Conservation (phyloP, 306 rosid genomes). For the Cucurbita ficifolia region DNA sequence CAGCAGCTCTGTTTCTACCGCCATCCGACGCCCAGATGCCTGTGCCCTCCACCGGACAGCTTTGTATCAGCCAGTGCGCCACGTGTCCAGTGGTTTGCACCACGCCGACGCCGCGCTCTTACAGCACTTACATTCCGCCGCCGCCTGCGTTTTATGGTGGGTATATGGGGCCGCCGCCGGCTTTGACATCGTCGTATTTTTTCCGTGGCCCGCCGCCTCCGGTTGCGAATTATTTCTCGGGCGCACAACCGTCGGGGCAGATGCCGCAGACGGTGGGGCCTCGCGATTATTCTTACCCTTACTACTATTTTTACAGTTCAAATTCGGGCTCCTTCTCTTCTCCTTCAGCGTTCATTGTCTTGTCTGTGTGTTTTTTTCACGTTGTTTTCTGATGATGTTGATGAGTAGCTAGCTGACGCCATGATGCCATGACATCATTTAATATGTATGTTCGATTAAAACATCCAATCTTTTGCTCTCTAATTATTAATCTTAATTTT, state of each 20-base stretch:
- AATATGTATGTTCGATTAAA: too few relatives aligned
- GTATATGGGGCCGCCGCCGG: slow-evolving; percentile 1
- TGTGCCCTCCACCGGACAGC: slow-evolving; percentile 17
- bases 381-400: not conserved
- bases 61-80: slow-evolving; percentile 58
- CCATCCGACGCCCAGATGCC: slow-evolving; percentile 23
- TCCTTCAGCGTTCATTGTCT: not conserved
- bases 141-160: not conserved
- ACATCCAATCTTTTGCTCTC: too few relatives aligned
- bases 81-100: slow-evolving; percentile 72
- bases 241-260: slow-evolving; percentile 29
- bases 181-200: slow-evolving; percentile 16
- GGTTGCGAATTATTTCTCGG: slow-evolving; percentile 15
- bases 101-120: slow-evolving; percentile 32
- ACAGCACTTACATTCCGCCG: not conserved
- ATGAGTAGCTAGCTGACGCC: too few relatives aligned
- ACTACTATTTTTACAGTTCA: slow-evolving; percentile 43
- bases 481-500: too few relatives aligned
- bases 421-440: too few relatives aligned
- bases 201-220: slow-evolving; percentile 37
- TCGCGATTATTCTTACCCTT: slow-evolving; percentile 39
- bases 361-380: slow-evolving; percentile 15
- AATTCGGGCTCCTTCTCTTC: slow-evolving; percentile 24
- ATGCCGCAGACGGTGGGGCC: slow-evolving; percentile 27
- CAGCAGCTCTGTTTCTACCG: slow-evolving; percentile 16